A percentile compares a stretch with the other conserved stretches of the same genome.
These are phyloP conservation scores for Phylloporus sp. DNA, from an alignment of 768 basidiomycete genomes.

Conservation along the genomic window DNA sequence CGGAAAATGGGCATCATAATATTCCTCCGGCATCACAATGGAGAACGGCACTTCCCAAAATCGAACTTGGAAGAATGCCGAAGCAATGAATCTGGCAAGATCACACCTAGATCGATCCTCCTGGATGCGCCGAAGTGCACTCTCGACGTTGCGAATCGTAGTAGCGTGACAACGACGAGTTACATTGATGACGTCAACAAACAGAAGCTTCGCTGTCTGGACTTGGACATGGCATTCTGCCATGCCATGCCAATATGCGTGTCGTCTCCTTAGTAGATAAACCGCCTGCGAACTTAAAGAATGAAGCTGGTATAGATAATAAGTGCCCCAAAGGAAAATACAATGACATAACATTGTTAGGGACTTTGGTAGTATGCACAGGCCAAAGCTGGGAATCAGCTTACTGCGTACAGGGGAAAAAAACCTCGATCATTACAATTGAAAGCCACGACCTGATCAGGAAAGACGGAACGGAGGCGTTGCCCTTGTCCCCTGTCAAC, in stretches of 20 bases:
- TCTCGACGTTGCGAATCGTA: not conserved
- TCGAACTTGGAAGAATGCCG: slow-evolving; percentile 7
- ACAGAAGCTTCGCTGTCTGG: not conserved
- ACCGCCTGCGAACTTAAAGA: slow-evolving; percentile 10
- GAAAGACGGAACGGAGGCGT: not conserved
- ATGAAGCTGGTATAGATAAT: slow-evolving; percentile 3
- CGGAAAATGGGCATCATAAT: no score
- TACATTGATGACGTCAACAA: not conserved
- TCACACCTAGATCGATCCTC: slow-evolving; percentile 7
- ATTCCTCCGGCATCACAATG: not conserved
- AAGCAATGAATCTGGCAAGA: slow-evolving; percentile 8
- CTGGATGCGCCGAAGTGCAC: not conserved
- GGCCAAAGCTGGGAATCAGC: not conserved
- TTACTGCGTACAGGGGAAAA: not conserved
- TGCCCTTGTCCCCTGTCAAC: slow-evolving; percentile 3
- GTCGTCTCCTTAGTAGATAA: not conserved
- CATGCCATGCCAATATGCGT: not conserved
- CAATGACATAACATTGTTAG: not conserved
- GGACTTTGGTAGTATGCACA: not conserved
- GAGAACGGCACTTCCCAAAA: not conserved
- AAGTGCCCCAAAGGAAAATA: not conserved
- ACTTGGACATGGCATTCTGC: no score
- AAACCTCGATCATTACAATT: not conserved
- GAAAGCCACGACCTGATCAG: not conserved
- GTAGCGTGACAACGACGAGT: not conserved